Conservation (phyloP, 495 filamentous ascomycete species). For the Lasiosphaeria ovina region DNA sequence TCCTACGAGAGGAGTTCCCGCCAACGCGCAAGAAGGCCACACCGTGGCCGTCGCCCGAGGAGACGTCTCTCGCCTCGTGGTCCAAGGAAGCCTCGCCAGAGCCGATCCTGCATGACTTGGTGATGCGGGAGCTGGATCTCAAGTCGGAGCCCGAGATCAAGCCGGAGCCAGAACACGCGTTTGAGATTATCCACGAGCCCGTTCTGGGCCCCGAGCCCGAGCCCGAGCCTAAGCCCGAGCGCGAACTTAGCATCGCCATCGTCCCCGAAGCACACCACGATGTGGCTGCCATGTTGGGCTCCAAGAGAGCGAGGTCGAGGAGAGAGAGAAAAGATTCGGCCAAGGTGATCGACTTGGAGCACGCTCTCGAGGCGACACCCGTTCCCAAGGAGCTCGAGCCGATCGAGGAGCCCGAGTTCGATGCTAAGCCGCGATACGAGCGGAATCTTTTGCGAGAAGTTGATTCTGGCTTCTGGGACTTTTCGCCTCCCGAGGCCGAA, state of each 20-base stretch:
- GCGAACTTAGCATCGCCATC: conserved; percentile 7
- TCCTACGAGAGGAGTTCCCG: conserved; percentile 17
- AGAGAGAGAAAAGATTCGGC: conserved; percentile 29
- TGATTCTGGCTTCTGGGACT: conserved; percentile 37
- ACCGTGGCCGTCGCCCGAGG: conserved; percentile 23
- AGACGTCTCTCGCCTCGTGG: conserved; percentile 8
- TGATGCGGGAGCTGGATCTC: neutral
- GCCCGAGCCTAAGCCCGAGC: conserved; percentile 6
- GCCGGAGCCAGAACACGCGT: neutral
- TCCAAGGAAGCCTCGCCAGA: conserved; percentile 8
- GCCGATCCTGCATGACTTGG: neutral
- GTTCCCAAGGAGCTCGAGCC: conserved; percentile 17
- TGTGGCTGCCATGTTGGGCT: neutral
- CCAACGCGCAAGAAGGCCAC: conserved; percentile 16
- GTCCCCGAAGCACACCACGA: conserved; percentile 11
- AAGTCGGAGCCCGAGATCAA: neutral
- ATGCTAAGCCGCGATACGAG: conserved; percentile 9
- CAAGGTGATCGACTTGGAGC: conserved; percentile 26
- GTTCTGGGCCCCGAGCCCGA: conserved; percentile 3
- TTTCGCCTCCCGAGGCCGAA: conserved; percentile 19
- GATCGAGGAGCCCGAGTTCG: conserved; percentile 16
- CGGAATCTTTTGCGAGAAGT: conserved; percentile 20
- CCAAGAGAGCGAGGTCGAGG: conserved; percentile 1
- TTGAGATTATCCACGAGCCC: neutral
- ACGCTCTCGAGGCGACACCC: conserved; percentile 16